Base-by-base conservation (phyloP, 768 basidiomycete genomes). In the Tylopilus subfusipes region DNA sequence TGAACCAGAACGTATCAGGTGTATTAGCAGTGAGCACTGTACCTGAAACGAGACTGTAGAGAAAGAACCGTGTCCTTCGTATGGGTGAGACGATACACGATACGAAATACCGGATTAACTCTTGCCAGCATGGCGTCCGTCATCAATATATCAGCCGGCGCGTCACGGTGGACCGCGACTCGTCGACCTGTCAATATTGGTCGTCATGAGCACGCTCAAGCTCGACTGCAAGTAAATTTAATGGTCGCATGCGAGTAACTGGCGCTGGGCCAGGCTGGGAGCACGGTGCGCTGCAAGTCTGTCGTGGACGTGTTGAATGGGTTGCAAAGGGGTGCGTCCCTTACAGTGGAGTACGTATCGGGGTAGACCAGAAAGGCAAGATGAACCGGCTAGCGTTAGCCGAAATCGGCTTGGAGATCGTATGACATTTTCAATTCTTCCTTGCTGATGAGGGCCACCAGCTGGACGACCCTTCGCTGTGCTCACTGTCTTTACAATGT, bases 381-480 rank as follows among this genome's bases (percentile, higher is more conserved):
- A 53, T 50, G 42, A 8, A 55, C 53, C 48, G 50, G 47, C 14
- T 46, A 55, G 22, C 34, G 14, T 33, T 47, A 48, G 55, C 62
- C 55, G 55, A 44, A 33, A 22, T 31, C 14, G 36, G 52, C 36
- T 40, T 16, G 24, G 46, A 31, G 48, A 46, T 64, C 63, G 64
- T 55, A 65, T 66, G 58, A 63, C 36, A 55, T 51, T 62, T 59
- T 38, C 38, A 38, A 38, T 38, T 57, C 48, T 57, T 50, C 24
- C 4, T 18, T 31, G 21, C 22, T n/a, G 16, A 21, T 31, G 49
- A 6, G 21, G 11, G 22, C 3, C 16, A 18, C 11, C 21, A n/a
- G n/a, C 36, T 29, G 16, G 24, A 18, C 12, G 16, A 27, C 22
- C 12, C n/a, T 24, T 47, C 48, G 13, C 5, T 10, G 10, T 39